Base-by-base conservation (phyloP, 2,329 filamentous ascomycete genomes). In the Ceratocystis colombiana region DNA sequence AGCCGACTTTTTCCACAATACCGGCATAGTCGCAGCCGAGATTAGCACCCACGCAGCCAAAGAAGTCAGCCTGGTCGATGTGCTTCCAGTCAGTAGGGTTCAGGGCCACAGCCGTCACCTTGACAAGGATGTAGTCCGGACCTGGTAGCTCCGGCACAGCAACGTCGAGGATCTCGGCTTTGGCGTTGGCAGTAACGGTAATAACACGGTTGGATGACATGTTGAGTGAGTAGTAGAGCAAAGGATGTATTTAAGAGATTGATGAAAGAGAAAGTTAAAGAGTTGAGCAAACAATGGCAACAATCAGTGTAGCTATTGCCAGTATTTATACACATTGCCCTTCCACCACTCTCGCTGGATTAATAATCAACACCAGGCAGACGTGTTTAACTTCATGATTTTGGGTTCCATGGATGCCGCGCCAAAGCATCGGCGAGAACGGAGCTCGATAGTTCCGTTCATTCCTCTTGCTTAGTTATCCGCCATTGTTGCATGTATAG, bases 11-110 rank as follows among this genome's bases (percentile, higher is more conserved):
- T 62, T 79, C 75, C 1, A 82, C 77, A 20, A 78, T 70, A 53
- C 80, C 80, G 44, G 77, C 76, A 65, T 78, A 81, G 70, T 82
- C 80, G 63, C 75, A 79, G 15, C 78, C 79, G 44, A 75, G 70
- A 30, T 70, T 70, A 57, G 69, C 48, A 28, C 70, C 71, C 10
- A 61, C 64, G 61, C 69, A 71, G 22, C 69, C 70, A 15, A 66
- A 50, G 20, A 70, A 66, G n/a, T 69, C 69, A 7, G 67, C 70
- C 37, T 67, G 68, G 22, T 74, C 69, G 67, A 76, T 69, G 64
- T 69, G 71, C 70, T 76, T 75, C 72, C 72, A 75, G 67, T 77
- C 75, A 2, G 73, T 73, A 0, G 75, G 76, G 69, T 77, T 76
- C 62, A 77, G 59, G 44, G 71, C 75, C 28, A 75, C 72, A n/a